A percentile compares a stretch with the other conserved stretches of the same genome.
Evolutionary conservation across 148 eudicot species (phyloP).

Genomic region (Arctostaphylos glauca): DNA sequence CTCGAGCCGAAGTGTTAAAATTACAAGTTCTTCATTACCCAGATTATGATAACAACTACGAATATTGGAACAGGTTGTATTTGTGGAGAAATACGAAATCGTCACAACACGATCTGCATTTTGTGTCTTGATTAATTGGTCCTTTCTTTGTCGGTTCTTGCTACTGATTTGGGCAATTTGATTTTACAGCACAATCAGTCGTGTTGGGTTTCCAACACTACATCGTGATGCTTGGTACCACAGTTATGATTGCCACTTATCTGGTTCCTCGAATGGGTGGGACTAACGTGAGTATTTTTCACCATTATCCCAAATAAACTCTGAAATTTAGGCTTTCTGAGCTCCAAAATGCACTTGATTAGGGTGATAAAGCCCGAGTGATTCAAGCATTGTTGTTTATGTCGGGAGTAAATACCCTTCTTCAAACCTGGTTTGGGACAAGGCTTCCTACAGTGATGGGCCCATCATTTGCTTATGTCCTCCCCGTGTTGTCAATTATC

Average conservation of each 20-base stretch:
- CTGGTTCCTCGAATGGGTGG: conserved; percentile 94
- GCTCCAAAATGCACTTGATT: conserved; percentile 15
- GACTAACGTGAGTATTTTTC: conserved; percentile 44
- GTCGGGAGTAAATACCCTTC: conserved; percentile 84
- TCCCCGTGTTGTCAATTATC: conserved; percentile 61
- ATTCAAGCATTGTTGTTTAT: conserved; percentile 76
- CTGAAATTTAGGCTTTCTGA: background rate
- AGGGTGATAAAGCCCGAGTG: conserved; percentile 96
- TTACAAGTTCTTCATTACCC: too few relatives aligned
- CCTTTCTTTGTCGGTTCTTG: background rate
- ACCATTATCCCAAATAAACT: background rate
- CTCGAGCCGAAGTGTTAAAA: too few relatives aligned
- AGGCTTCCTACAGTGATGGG: conserved; percentile 98
- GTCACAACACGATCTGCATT: background rate
- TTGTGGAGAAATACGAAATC: too few relatives aligned
- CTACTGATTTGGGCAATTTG: background rate
- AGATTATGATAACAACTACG: too few relatives aligned
- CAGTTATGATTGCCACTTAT: conserved; percentile 63
- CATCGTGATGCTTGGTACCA: conserved; percentile 91
- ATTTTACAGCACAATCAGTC: conserved; percentile 60
- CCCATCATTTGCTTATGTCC: conserved; percentile 70
- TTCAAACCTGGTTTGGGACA: conserved; percentile 80
- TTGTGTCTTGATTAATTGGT: background rate
- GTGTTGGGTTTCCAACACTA: conserved; percentile 87
- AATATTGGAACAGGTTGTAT: too few relatives aligned